These are phyloP conservation scores for Eucalyptus albens DNA, from an alignment of 345 rosid species.

Conservation along the genomic window DNA sequence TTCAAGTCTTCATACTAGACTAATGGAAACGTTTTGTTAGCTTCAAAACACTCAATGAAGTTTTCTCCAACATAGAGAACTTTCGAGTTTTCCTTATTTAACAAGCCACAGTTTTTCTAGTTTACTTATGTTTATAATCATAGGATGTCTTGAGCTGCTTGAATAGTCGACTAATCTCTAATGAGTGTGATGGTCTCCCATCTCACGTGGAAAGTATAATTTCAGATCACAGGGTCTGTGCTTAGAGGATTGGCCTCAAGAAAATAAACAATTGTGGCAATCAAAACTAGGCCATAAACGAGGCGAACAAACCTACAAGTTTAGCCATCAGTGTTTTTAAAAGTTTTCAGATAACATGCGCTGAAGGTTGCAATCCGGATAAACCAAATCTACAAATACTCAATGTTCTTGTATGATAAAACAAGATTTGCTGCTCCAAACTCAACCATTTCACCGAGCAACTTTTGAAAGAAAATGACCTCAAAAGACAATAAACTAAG, in stretches of 20 bases:
- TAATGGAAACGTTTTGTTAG: no score
- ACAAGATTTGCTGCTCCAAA: background rate
- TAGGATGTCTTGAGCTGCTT: background rate
- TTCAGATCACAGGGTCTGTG: background rate
- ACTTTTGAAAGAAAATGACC: background rate
- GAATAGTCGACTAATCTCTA: background rate
- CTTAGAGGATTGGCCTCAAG: background rate
- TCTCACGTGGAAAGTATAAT: background rate
- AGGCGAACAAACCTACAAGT: background rate
- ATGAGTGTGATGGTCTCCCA: background rate
- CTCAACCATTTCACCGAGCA: background rate
- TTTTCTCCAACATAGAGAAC: background rate
- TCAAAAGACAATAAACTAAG: background rate
- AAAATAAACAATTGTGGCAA: background rate
- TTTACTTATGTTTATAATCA: background rate
- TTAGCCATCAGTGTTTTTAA: background rate
- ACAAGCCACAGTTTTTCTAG: background rate
- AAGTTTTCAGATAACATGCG: background rate
- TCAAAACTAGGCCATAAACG: background rate
- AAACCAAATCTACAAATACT: background rate
- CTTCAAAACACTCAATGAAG: no score
- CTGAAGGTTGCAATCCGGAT: background rate
- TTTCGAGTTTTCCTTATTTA: background rate
- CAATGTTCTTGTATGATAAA: background rate
- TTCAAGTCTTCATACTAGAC: no score